Base-by-base conservation (phyloP, 2,329 filamentous ascomycete species). In the Emmonsia crescens region DNA sequence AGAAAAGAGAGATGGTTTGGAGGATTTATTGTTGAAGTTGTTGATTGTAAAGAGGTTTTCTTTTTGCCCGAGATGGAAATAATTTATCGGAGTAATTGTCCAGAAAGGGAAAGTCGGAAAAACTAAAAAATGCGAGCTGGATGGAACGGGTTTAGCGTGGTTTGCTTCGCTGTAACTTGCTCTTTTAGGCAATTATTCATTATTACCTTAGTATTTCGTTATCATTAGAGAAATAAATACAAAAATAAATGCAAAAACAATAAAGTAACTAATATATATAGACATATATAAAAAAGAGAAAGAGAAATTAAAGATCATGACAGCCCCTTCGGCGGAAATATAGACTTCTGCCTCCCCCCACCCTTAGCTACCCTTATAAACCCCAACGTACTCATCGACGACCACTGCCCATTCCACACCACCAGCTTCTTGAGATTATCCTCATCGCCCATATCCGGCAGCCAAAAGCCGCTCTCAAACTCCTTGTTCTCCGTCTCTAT, bases 361-460 rank as follows among this genome's bases (percentile, higher is more conserved):
- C 82, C 79, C 61, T 81, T 84, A 4, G 83, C 82, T 61, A 96
- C 79, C 64, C 90, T 86, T 64, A 91, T 80, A 81, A 92, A 97
- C 63, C 86, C 84, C 66, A 96, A 73, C 9, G 83, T 87, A 40
- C 86, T 84, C 64, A 96, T 80, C 68, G 88, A 87, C 9, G 89
- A 82, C 93, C 93, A 97, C 31, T 89, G 83, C 3, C 89, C 89
- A 66, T 91, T 88, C 90, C 91, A 97, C 27, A 81, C 79, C 65
- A 84, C 82, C 48, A 97, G 75, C 66, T 83, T 81, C 62, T 80
- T 75, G 59, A 89, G 76, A 66, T 86, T 91, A 56, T 86, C 82
- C 48, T 81, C 79, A 49, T 85, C 82, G 61, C 85, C 83, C 60
- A 96, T 77, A 71, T 96, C 89, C 0, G 93, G 92, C 48, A 95